Base-by-base conservation (phyloP, 1,139 yeast species). In the Geotrichum australiense region DNA sequence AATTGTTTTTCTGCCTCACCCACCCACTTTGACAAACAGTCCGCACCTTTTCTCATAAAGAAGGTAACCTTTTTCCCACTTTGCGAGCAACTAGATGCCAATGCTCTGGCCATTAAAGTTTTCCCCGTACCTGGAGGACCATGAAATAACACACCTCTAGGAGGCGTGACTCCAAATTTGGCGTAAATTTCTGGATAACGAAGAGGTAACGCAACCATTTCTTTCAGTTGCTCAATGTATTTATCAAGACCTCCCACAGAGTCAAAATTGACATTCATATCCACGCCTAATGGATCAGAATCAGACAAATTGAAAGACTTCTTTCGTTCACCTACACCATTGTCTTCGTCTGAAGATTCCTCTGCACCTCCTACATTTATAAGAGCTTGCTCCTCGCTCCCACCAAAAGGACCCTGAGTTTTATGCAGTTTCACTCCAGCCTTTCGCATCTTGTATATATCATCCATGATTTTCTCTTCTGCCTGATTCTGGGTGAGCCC, bases 121-220 rank as follows among this genome's bases (percentile, higher is more conserved):
- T 91, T 91, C 71, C 98, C 98, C 0, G 98, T 91, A 51, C 98
- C 98, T 1, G 98, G 98, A 4, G 98, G 98, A 32, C 98, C 98
- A 63, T 91, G 98, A 65, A 91, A 91, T 43, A 91, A 65, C 1
- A 91, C 98, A 49, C 98, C 98, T 52, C 98, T 71, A 12, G 98
- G 98, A 2, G 98, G 98, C 0, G 96, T 85, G 26, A 91, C 86
- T 43, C 78, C 80, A 58, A 91, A 91, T 57, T 80, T 80, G 53
- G 86, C 86, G 57, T 89, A 91, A 15, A 91, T 73, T 59, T 91
- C 98, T 1, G 98, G 98, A 53, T 91, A 91, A 45, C 87, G 64
- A 48, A 91, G 66, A 0, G 98, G 98, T 45, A 91, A 66, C 0
- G 94, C 86, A 11, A 91, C 94, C 98, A 91, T 91, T 62, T 91